Conservation (phyloP, 73 alveolate genomes). For the Paramecium primaurelia region DNA sequence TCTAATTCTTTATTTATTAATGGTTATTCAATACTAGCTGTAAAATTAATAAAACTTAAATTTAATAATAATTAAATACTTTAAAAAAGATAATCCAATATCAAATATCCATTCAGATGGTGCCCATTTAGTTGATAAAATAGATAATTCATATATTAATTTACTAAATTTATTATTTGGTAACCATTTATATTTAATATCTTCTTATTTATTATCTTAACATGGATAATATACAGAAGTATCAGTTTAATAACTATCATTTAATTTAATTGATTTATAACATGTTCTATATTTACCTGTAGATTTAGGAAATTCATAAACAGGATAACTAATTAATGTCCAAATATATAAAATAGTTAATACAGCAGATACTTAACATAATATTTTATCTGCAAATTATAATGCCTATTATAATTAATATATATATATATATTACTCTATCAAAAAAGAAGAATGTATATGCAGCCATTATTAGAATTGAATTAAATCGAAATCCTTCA, state of each 20-base stretch:
- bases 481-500: constrained; percentile 1
- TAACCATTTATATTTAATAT: neutral
- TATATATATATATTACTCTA: neutral
- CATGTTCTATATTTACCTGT: constrained; percentile 22
- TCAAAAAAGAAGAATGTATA: constrained; percentile 38
- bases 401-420: neutral
- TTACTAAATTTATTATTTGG: neutral
- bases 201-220: neutral
- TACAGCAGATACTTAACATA: constrained; percentile 2
- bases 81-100: neutral
- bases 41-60: neutral
- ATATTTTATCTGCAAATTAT: constrained; percentile 12
- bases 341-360: constrained; percentile 25
- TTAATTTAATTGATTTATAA: neutral
- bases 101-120: constrained; percentile 15
- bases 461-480: neutral
- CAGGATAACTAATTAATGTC: neutral
- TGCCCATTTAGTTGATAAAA: neutral
- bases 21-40: neutral
- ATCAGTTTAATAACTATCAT: neutral
- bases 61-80: neutral
- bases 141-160: neutral
- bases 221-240: constrained; percentile 31
- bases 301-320: constrained; percentile 17
- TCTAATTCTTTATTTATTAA: neutral